These are phyloP conservation scores for Plasmodium fragile DNA, from an alignment of 169 alveolate genomes.

Conservation along the genomic window DNA sequence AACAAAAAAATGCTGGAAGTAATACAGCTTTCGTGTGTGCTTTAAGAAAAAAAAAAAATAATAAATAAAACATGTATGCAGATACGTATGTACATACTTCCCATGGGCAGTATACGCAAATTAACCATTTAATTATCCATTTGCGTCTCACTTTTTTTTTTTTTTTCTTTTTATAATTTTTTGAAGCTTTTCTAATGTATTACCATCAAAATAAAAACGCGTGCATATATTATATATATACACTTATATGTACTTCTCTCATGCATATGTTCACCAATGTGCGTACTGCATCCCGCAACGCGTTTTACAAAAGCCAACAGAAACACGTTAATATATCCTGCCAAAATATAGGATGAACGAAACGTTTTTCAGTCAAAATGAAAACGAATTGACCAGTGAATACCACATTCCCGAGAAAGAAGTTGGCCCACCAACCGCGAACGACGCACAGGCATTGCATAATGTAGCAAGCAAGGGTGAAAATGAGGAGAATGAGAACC, in stretches of 20 bases:
- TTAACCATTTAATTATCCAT: background rate
- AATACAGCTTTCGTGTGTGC: background rate
- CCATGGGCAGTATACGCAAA: background rate
- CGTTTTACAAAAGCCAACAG: background rate
- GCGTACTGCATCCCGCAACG: background rate
- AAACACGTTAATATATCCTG: background rate
- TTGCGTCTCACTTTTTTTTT: background rate
- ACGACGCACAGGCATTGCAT: background rate
- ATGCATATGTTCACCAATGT: background rate
- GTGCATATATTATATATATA: background rate
- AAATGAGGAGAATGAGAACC: background rate
- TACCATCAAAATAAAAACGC: background rate
- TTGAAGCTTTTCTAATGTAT: background rate
- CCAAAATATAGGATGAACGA: slow-evolving; percentile 43
- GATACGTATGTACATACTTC: background rate
- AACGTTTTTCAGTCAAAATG: slow-evolving; percentile 38
- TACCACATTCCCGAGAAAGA: slow-evolving; percentile 7
- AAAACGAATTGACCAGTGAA: slow-evolving; percentile 19
- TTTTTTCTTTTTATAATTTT: background rate
- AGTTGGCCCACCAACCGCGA: background rate
- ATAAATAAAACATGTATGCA: background rate
- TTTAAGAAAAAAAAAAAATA: background rate
- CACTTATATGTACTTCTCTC: background rate
- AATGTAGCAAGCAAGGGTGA: background rate
- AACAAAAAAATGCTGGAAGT: background rate